A percentile compares a stretch with the other conserved stretches of the same genome.
Evolutionary conservation across 331 rosid genomes (phyloP).

Genomic region (Ulmus americana): DNA sequence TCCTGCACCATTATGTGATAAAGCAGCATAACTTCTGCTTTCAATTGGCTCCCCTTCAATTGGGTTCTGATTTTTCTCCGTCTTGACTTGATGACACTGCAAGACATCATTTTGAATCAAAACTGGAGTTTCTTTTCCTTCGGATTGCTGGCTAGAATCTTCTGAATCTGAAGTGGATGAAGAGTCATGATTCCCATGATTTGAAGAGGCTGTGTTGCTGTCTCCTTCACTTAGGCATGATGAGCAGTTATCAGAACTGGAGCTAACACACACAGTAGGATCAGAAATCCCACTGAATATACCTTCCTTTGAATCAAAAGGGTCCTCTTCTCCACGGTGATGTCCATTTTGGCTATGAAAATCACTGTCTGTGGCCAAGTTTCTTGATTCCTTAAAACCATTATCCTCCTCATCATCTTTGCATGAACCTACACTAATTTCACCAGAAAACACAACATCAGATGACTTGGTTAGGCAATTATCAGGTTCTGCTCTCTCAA

Average conservation of each 20-base stretch:
- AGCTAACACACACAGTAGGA: conserved; percentile 35
- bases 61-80: conserved; percentile 33
- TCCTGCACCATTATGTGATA: conserved; percentile 36
- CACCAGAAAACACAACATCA: conserved; percentile 29
- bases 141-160: conserved; percentile 74
- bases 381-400: conserved; percentile 41
- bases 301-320: conserved; percentile 36
- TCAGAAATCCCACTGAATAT: conserved; percentile 36
- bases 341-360: conserved; percentile 39
- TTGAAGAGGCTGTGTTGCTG: conserved; percentile 62
- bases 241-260: conserved; percentile 71
- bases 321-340: conserved; percentile 35
- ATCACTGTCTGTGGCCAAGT: conserved; percentile 29
- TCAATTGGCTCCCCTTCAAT: conserved; percentile 31
- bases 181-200: conserved; percentile 70
- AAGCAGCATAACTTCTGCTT: conserved; percentile 27
- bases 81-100: conserved; percentile 39
- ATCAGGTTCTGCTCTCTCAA: conserved; percentile 39
- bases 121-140: conserved; percentile 47
- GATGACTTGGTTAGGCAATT: conserved; percentile 38
- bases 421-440: conserved; percentile 29
- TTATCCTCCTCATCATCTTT: conserved; percentile 41
- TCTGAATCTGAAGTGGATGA: conserved; percentile 91
- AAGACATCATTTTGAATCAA: conserved; percentile 45
- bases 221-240: conserved; percentile 88